Base-by-base conservation (phyloP, 345 rosid genomes). In the Sisymbrium irio region DNA sequence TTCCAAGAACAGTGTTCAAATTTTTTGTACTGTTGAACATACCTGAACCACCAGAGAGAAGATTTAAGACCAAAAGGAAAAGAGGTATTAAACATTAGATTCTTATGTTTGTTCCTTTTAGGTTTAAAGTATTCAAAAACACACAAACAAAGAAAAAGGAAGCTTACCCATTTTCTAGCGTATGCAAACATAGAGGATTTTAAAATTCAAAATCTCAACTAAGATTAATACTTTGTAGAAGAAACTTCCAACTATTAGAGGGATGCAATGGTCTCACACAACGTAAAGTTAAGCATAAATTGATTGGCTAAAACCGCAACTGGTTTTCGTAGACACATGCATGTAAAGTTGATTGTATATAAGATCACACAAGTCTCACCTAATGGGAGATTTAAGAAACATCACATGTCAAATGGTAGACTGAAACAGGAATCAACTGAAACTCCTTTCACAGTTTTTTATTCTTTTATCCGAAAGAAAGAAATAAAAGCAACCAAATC, bases 21-120 rank as follows among this genome's bases (percentile, higher is more conserved):
- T n/a, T 35, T 62, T 53, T 63, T 42, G 55, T 69, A 69, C 60
- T 62, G 67, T 44, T 69, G 46, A 55, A 37, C 76, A 69, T 32
- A 76, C 71, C 67, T 44, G 76, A 70, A 70, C 66, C 66, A 76
- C 79, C 71, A 46, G 53, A 56, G 37, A 62, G 62, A 69, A 56
- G 1, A 55, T 14, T 54, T 7, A 62, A 62, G 61, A 54, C 53
- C 79, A 69, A 76, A 69, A 69, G 75, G 61, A 76, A 69, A 62
- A 62, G 79, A 53, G 35, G 68, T 36, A 15, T 44, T 65, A 62
- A 62, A 36, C 54, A 69, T 35, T 62, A 69, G 75, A 69, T 69
- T 55, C 54, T 20, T 30, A 69, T 45, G 71, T 62, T 76, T 60
- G 71, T 54, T 62, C 66, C 30, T 63, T 69, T 57, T 42, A 49